These are phyloP conservation scores for Ogataea dorogensis DNA, from an alignment of 805 yeast genomes.

Conservation along the genomic window DNA sequence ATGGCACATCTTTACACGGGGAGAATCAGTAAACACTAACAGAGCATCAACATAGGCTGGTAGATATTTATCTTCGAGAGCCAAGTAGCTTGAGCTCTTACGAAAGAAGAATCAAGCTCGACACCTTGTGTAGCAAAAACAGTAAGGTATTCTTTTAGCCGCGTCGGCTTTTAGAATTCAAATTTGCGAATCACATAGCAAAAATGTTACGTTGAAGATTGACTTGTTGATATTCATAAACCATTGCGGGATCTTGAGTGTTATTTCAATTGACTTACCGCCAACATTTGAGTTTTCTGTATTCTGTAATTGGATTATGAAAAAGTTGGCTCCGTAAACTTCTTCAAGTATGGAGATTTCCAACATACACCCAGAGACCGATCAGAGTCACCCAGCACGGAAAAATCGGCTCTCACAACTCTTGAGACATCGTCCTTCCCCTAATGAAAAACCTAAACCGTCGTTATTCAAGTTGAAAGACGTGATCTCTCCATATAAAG, in stretches of 20 bases:
- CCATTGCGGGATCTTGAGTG: background rate
- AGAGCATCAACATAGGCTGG: background rate
- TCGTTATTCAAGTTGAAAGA: conserved; percentile 4
- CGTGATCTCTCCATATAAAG: conserved; percentile 9
- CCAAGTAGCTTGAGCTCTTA: too few species aligned
- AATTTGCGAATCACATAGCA: too few species aligned
- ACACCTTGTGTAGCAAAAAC: too few species aligned
- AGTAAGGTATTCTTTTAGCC: too few species aligned
- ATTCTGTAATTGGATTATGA: conserved; percentile 4
- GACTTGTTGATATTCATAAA: too few species aligned
- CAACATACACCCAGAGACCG: background rate
- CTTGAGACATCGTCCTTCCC: background rate
- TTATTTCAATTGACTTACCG: background rate
- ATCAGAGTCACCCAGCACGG: background rate
- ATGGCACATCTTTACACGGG: conserved; percentile 7
- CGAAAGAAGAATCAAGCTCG: too few species aligned
- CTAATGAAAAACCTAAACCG: background rate
- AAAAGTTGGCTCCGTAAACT: background rate
- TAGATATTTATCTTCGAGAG: too few species aligned
- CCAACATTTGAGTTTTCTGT: conserved; percentile 2
- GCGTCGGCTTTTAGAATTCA: too few species aligned
- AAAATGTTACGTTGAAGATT: too few species aligned
- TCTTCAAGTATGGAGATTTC: conserved; percentile 1
- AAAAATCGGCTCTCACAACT: background rate
- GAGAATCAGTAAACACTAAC: too few species aligned